These are phyloP conservation scores for Coemansia sp. DNA, from an alignment of 192 early-diverging fungal genomes.

Conservation along the genomic window DNA sequence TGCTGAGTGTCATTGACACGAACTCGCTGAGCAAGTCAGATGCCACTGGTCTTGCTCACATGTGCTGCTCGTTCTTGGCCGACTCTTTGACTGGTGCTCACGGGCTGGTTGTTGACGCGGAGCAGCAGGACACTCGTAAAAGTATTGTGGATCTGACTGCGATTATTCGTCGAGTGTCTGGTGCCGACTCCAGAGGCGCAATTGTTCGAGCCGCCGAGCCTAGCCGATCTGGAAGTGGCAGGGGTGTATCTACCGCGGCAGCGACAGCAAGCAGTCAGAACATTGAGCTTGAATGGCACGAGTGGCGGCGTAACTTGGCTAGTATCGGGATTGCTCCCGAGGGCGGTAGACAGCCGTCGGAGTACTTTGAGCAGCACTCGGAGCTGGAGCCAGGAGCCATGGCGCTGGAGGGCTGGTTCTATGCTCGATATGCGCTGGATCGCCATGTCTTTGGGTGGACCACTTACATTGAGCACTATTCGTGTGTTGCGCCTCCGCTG, in stretches of 20 bases:
- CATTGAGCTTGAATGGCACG: conserved; percentile 1
- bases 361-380: conserved; percentile 14
- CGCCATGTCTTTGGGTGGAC: conserved; percentile 27
- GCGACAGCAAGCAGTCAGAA: background rate
- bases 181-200: background rate
- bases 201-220: background rate
- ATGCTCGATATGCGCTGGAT: conserved; percentile 37
- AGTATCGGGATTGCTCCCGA: background rate
- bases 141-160: background rate
- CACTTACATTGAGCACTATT: conserved; percentile 19
- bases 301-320: conserved; percentile 1
- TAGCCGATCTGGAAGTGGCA: background rate
- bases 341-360: conserved; percentile 2
- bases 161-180: background rate
- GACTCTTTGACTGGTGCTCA: background rate
- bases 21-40: conserved; percentile 12
- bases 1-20: conserved; percentile 17
- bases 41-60: conserved; percentile 7
- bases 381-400: conserved; percentile 10
- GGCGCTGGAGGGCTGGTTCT: conserved; percentile 14
- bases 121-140: background rate
- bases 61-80: conserved; percentile 24
- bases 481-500: conserved; percentile 20
- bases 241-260: background rate
- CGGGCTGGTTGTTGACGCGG: background rate